These are phyloP conservation scores for Trichoderma virens DNA, from an alignment of 495 filamentous ascomycete species.

Conservation along the genomic window DNA sequence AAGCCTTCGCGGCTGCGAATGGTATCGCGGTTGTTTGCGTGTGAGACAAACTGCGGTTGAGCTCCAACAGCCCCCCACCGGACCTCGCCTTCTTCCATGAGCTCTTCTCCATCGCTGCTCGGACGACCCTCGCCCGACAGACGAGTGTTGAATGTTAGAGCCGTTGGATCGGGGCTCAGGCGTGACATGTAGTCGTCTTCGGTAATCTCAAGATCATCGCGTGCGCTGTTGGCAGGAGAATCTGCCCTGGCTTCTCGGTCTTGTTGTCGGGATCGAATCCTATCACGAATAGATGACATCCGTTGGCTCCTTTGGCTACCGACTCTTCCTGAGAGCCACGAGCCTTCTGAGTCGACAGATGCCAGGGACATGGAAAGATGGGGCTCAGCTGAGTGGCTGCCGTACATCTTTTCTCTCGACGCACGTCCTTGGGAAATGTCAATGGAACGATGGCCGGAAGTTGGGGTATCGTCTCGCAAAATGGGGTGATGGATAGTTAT, in stretches of 20 bases:
- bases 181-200: slow-evolving; percentile 59
- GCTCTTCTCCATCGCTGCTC: slow-evolving; percentile 38
- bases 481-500: slow-evolving; percentile 9
- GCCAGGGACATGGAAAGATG: slow-evolving; percentile 57
- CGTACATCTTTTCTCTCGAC: slow-evolving; percentile 14
- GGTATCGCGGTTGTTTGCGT: slow-evolving; percentile 19
- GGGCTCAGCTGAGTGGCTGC: slow-evolving; percentile 29
- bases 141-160: slow-evolving; percentile 22
- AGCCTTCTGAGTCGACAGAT: slow-evolving; percentile 84
- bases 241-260: slow-evolving; percentile 21
- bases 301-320: slow-evolving; percentile 33
- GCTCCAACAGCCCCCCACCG: slow-evolving; percentile 37
- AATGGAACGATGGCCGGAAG: slow-evolving; percentile 34
- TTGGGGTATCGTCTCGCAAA: slow-evolving; percentile 40
- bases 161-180: slow-evolving; percentile 43
- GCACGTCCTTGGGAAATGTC: slow-evolving; percentile 47
- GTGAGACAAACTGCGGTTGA: slow-evolving; percentile 28
- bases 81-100: slow-evolving; percentile 17
- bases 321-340: slow-evolving; percentile 72
- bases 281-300: slow-evolving; percentile 16
- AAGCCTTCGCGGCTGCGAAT: slow-evolving; percentile 48
- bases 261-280: slow-evolving; percentile 22
- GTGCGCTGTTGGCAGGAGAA: slow-evolving; percentile 34
- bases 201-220: slow-evolving; percentile 54
- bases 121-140: slow-evolving; percentile 43